phyloP scores from a whole-genome alignment of 163 green algal genomes.

The Chlamydomonas reinhardtii region DNA sequence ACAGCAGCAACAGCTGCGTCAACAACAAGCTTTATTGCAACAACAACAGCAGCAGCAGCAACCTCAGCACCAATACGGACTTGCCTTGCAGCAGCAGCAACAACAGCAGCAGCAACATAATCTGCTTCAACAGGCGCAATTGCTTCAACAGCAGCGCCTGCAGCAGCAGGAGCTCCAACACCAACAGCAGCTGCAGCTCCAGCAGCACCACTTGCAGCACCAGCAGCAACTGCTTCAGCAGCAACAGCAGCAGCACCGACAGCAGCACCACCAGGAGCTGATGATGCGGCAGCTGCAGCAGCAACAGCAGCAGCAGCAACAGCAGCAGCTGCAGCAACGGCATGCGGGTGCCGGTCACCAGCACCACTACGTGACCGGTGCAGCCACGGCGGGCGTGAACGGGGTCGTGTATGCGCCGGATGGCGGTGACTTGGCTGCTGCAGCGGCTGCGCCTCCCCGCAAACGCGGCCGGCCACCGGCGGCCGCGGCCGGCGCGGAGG shows the following conservation, averaged over 20 bases:
- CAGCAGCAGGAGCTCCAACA: not conserved
- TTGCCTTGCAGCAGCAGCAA: no score
- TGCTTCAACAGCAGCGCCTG: not conserved
- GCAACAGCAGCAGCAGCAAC: not conserved
- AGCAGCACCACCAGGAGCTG: not conserved
- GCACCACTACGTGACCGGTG: not conserved
- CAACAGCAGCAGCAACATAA: not conserved
- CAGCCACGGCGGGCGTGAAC: not conserved
- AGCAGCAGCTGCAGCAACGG: not conserved
- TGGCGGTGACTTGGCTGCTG: not conserved
- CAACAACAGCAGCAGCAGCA: no score
- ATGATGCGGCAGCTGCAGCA: not conserved
- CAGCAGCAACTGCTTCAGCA: not conserved
- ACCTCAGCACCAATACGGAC: no score
- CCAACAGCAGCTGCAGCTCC: not conserved
- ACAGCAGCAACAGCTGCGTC: no score
- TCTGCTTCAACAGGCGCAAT: not conserved
- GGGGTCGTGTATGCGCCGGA: not conserved
- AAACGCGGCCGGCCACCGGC: constrained; percentile 1
- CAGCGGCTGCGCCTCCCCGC: not conserved
- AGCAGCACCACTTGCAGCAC: not conserved
- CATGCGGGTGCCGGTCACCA: not conserved
- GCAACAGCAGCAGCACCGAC: not conserved
- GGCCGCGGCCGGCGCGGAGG: not conserved
- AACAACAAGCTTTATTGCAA: no score